These are phyloP conservation scores for Sugiyamaella pinicola DNA, from an alignment of 1,139 yeast genomes.

Conservation along the genomic window DNA sequence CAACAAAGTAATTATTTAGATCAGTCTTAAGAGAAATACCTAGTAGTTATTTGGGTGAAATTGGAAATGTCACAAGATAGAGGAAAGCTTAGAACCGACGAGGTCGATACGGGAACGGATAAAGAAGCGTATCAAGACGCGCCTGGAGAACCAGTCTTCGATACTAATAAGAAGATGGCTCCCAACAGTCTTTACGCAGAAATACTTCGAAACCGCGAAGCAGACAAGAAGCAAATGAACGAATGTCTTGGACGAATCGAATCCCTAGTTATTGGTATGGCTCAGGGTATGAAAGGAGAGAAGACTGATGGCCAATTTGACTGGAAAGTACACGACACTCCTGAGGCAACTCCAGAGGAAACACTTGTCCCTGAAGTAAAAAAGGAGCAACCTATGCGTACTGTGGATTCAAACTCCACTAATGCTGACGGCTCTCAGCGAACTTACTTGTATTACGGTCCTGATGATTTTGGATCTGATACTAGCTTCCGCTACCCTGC, in stretches of 20 bases:
- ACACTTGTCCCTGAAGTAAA: neutral
- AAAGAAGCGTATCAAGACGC: neutral
- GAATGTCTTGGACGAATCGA: neutral
- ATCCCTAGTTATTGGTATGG: neutral
- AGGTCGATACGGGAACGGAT: neutral
- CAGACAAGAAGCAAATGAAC: neutral
- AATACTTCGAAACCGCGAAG: neutral
- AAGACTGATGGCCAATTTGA: neutral
- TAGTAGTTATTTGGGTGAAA: neutral
- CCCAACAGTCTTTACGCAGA: neutral
- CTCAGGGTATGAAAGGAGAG: neutral
- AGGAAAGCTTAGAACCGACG: neutral
- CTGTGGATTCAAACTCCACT: neutral
- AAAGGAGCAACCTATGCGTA: neutral
- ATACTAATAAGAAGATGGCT: neutral
- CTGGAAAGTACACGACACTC: neutral
- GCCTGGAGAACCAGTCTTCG: neutral
- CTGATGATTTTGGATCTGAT: neutral
- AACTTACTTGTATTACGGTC: neutral
- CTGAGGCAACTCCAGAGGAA: neutral
- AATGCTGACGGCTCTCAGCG: neutral
- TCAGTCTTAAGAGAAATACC: neutral
- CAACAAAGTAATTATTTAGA: neutral
- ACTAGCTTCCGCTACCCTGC: neutral
- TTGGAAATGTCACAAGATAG: neutral